Conservation (phyloP, 805 yeast genomes). For the Pichia insulana region DNA sequence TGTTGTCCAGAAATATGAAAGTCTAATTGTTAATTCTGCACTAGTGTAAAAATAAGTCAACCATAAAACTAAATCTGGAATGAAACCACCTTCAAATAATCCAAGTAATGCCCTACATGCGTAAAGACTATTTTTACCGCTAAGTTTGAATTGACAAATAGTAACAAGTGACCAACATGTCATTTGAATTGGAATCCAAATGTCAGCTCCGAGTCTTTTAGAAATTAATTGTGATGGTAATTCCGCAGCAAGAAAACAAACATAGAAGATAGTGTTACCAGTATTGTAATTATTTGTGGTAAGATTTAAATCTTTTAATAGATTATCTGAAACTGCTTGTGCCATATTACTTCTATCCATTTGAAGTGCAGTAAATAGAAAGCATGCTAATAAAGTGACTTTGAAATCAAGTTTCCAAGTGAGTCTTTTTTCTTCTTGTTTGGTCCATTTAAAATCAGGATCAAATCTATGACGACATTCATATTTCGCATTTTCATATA, state of each 20-base stretch:
- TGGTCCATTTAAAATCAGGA: conserved; percentile 48
- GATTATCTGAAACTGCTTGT: conserved; percentile 46
- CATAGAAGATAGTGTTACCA: conserved; percentile 46
- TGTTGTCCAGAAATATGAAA: conserved; percentile 52
- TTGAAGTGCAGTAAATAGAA: conserved; percentile 51
- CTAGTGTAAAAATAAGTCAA: conserved; percentile 56
- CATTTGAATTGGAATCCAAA: conserved; percentile 53
- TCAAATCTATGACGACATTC: conserved; percentile 52
- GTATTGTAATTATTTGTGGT: conserved; percentile 50
- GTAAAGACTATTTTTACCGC: conserved; percentile 33
- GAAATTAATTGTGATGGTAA: conserved; percentile 58
- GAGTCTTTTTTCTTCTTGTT: conserved; percentile 41
- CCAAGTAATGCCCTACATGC: conserved; percentile 45
- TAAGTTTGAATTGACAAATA: conserved; percentile 39
- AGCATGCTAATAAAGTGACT: conserved; percentile 48
- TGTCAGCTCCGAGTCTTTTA: conserved; percentile 54
- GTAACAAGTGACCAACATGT: conserved; percentile 48
- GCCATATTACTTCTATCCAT: conserved; percentile 48
- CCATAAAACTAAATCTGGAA: conserved; percentile 55
- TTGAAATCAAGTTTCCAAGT: conserved; percentile 44
- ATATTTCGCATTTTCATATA: conserved; percentile 42
- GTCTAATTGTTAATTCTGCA: conserved; percentile 48
- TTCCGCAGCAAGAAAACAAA: conserved; percentile 47
- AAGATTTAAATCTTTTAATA: conserved; percentile 41
- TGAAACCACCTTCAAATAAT: conserved; percentile 55